Evolutionary conservation across 768 basidiomycete genomes (phyloP), one percentile per base, ranked within the genome.

Genomic region (Dioszegia hungarica): DNA sequence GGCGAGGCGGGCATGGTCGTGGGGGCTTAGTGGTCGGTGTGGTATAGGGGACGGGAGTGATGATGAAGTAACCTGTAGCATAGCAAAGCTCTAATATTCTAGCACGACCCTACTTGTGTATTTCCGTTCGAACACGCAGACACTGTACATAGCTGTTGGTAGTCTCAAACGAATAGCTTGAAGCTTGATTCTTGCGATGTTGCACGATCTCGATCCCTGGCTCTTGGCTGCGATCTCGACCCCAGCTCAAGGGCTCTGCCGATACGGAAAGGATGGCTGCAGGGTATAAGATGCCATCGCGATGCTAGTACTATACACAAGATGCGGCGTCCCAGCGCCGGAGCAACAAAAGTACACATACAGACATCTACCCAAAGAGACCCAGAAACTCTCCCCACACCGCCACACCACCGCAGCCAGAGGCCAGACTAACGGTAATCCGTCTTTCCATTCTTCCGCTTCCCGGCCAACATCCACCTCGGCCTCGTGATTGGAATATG

Each of bases 371-470:
- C 27, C 45, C 45, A 47, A 45, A 45, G 9, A 8, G 5, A 5
- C 29, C 29, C 14, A 1, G n/a, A n/a, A n/a, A n/a, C n/a, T n/a
- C n/a, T n/a, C n/a, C n/a, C n/a, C n/a, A n/a, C n/a, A n/a, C n/a
- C n/a, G n/a, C n/a, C n/a, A n/a, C n/a, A n/a, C n/a, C n/a, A n/a
- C n/a, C n/a, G n/a, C n/a, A n/a, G 19, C 11, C 31, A 29, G 12
- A 9, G n/a, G 22, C 25, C 15, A n/a, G 4, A 17, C 50, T 70
- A 77, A 61, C 76, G 56, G 56, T 69, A 56, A 34, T 75, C 63
- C 48, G 73, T 77, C 67, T 75, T 75, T 58, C 77, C 77, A 31
- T 60, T 68, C 62, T 73, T 73, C 51, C 77, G 61, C 74, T 75
- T 72, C 19, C 70, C 71, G 10, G 70, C 59, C 66, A 74, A 64